Conservation (phyloP, 1,284 basidiomycete genomes). For the Melampsora americana region DNA sequence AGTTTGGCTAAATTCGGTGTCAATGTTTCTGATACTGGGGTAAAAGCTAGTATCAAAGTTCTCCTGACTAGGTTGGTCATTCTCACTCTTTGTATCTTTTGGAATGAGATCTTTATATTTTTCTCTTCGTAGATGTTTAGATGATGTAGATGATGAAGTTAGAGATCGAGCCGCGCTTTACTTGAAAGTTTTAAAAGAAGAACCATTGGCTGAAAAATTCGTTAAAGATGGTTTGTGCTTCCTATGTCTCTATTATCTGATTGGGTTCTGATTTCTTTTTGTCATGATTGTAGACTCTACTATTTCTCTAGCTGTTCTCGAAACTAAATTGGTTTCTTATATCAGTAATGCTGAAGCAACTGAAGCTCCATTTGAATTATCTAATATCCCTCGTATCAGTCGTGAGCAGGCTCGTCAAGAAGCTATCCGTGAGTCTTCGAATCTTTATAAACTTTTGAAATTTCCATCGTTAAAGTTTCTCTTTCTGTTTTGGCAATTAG, state of each 20-base stretch:
- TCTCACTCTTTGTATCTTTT: conserved; percentile 26
- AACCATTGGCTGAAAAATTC: conserved; percentile 75
- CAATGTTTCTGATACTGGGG: conserved; percentile 70
- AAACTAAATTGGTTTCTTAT: conserved; percentile 81
- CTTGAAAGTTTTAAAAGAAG: conserved; percentile 76
- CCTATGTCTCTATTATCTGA: conserved; percentile 8
- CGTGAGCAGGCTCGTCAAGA: conserved; percentile 82
- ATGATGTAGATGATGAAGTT: conserved; percentile 99
- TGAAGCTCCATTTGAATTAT: conserved; percentile 70
- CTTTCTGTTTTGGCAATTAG: not conserved
- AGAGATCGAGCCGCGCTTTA: conserved; percentile 95
- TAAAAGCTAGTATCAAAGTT: conserved; percentile 82
- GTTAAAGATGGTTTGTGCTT: conserved; percentile 75
- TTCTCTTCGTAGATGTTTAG: conserved; percentile 68
- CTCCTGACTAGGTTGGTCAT: conserved; percentile 68
- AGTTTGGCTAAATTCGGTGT: conserved; percentile 96
- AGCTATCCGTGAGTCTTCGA: conserved; percentile 66
- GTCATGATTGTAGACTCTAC: conserved; percentile 68
- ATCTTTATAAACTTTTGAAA: conserved; percentile 5
- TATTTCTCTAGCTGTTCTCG: conserved; percentile 79
- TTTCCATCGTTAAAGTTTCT: conserved; percentile 40
- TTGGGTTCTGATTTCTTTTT: conserved; percentile 5
- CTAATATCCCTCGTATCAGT: conserved; percentile 82
- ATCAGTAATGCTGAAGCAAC: conserved; percentile 73
- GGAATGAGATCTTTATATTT: conserved; percentile 34